phyloP scores from a whole-genome alignment of 371 early-diverging fungal species.

The Rhizopus arrhizus region DNA sequence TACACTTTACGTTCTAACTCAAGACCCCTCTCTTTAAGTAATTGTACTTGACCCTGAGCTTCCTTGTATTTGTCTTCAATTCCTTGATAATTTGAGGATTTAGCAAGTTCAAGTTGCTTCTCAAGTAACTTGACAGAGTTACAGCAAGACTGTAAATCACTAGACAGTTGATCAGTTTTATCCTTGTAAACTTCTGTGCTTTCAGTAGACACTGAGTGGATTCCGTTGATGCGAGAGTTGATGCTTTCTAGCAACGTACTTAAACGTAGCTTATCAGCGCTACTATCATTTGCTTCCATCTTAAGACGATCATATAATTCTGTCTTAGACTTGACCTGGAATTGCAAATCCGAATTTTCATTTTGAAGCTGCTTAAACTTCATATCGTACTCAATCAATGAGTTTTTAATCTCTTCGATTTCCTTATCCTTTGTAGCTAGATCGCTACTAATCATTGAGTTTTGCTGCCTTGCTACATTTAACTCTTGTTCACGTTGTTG shows the following conservation, averaged over 20 bases:
- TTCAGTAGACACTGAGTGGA: neutral
- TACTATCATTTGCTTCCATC: neutral
- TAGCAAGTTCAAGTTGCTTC: conserved; percentile 16
- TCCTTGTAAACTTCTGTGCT: conserved; percentile 3
- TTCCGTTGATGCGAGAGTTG: conserved; percentile 13
- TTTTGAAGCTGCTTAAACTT: neutral
- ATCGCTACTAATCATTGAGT: neutral
- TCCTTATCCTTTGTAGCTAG: conserved; percentile 5
- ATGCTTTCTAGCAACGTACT: conserved; percentile 9
- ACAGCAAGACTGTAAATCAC: conserved; percentile 13
- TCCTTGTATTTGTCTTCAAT: conserved; percentile 18
- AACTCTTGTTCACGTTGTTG: conserved; percentile 3
- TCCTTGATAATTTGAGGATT: conserved; percentile 8
- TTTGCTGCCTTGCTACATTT: conserved; percentile 1
- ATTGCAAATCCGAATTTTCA: conserved; percentile 1
- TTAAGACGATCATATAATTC: conserved; percentile 3
- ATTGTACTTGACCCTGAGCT: conserved; percentile 5
- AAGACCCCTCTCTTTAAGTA: conserved; percentile 10
- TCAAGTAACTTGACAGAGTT: conserved; percentile 7
- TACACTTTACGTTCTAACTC: conserved; percentile 15
- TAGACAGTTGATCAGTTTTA: conserved; percentile 5
- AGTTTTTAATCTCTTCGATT: neutral
- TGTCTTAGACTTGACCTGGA: neutral
- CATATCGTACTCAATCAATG: conserved; percentile 4
- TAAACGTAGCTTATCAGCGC: conserved; percentile 7